Percentiles rank a stretch among this genome's conserved stretches.
Evolutionary conservation across 129 eudicot genomes (phyloP).

Genomic region (Kitagawia praeruptora): DNA sequence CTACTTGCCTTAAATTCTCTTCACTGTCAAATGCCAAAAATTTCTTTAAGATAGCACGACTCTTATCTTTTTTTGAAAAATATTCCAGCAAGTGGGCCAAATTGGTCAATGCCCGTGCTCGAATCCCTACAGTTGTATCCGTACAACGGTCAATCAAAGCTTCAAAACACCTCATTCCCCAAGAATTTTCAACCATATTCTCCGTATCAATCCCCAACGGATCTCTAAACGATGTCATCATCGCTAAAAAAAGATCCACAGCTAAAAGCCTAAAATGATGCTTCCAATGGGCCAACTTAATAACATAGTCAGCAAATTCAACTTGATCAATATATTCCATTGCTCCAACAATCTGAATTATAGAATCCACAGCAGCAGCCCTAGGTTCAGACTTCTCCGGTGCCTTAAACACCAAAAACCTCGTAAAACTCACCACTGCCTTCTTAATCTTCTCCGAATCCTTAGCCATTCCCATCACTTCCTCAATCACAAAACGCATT

Average conservation of each 20-base stretch:
- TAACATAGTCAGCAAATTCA: conserved; percentile 61
- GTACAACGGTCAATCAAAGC: conserved; percentile 65
- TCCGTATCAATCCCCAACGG: conserved; percentile 31
- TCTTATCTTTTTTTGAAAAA: conserved; percentile 36
- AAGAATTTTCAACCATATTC: conserved; percentile 36
- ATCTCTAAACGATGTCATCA: conserved; percentile 43
- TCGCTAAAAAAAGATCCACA: conserved; percentile 56
- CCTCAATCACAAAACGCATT: conserved; percentile 46
- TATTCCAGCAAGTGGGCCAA: conserved; percentile 65
- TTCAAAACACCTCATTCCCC: conserved; percentile 73
- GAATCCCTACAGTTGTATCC: conserved; percentile 61
- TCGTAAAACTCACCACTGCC: conserved; percentile 54
- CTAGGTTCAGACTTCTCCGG: conserved; percentile 81
- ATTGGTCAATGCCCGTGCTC: conserved; percentile 80
- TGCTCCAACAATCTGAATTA: conserved; percentile 60
- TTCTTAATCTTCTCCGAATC: conserved; percentile 46
- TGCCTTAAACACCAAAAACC: conserved; percentile 63
- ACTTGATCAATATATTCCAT: conserved; percentile 51
- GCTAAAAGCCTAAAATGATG: conserved; percentile 68
- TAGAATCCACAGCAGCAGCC: conserved; percentile 72
- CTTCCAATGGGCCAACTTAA: conserved; percentile 74
- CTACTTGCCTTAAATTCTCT: conserved; percentile 17
- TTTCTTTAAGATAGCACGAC: conserved; percentile 37
- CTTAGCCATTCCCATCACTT: conserved; percentile 43
- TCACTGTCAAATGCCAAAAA: conserved; percentile 42